Conservation (phyloP, 2,329 filamentous ascomycete species). For the Fusarium sublunatum region DNA sequence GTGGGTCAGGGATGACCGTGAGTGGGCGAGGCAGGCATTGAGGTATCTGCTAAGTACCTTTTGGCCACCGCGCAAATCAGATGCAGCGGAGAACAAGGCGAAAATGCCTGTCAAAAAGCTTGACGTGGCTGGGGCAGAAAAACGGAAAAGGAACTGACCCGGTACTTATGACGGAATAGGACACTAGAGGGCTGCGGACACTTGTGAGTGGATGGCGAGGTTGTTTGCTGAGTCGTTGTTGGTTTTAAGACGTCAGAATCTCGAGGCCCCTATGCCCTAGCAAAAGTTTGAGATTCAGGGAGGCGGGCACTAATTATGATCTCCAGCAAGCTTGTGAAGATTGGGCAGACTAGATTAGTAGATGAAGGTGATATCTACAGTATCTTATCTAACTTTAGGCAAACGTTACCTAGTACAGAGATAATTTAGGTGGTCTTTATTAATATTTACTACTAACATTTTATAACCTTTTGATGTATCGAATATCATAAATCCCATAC, state of each 20-base stretch:
- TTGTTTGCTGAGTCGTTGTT: slow-evolving; percentile 30
- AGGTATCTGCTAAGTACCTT: slow-evolving; percentile 41
- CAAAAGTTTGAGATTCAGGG: neutral
- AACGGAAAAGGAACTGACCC: slow-evolving; percentile 21
- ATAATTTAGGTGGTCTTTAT: no score
- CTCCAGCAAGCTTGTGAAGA: slow-evolving; percentile 19
- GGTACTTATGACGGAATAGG: slow-evolving; percentile 35
- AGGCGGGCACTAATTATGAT: slow-evolving; percentile 16
- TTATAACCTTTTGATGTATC: no score
- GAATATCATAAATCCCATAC: neutral
- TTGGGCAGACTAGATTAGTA: neutral
- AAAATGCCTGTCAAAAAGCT: slow-evolving; percentile 24
- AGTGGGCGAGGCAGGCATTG: slow-evolving; percentile 36
- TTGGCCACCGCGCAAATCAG: slow-evolving; percentile 42
- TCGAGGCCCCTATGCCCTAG: slow-evolving; percentile 5
- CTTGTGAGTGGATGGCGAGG: slow-evolving; percentile 22
- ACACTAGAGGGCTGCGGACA: slow-evolving; percentile 16
- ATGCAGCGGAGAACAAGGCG: slow-evolving; percentile 15
- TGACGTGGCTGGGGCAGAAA: slow-evolving; percentile 41
- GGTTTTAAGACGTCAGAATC: slow-evolving; percentile 19
- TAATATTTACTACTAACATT: no score
- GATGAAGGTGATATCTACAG: no score
- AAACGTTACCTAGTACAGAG: no score
- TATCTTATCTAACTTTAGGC: no score
- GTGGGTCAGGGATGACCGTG: slow-evolving; percentile 44